Evolutionary conservation across 2,329 filamentous ascomycete species (phyloP).

Genomic region (Stemphylium lycopersici): DNA sequence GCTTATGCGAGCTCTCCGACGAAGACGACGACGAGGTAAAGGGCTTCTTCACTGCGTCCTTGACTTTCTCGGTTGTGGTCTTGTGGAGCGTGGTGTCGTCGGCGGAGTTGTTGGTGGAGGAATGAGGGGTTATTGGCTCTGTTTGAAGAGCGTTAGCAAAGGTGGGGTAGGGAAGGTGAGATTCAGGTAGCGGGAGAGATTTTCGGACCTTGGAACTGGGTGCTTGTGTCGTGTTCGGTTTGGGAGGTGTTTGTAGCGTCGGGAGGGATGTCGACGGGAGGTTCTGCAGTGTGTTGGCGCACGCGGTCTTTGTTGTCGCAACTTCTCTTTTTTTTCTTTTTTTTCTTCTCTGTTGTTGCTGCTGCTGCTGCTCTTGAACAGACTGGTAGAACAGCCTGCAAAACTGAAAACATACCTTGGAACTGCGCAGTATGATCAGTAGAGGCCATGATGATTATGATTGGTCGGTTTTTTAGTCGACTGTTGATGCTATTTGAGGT

Average conservation of each 20-base stretch:
- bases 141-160: background rate
- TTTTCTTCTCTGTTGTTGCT: no score
- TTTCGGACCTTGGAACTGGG: slow-evolving; percentile 14
- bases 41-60: slow-evolving; percentile 16
- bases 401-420: slow-evolving; percentile 7
- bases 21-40: background rate
- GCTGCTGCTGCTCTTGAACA: background rate
- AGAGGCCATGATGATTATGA: slow-evolving; percentile 6
- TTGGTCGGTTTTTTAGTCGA: background rate
- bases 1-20: background rate
- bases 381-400: background rate
- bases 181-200: background rate
- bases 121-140: slow-evolving; percentile 7
- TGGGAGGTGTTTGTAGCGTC: background rate
- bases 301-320: background rate
- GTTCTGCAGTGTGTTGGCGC: slow-evolving; percentile 4
- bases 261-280: slow-evolving; percentile 5
- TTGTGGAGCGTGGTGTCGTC: background rate
- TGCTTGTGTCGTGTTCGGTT: background rate
- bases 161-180: background rate
- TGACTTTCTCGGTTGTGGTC: slow-evolving; percentile 10
- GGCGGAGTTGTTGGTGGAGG: background rate
- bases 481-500: background rate
- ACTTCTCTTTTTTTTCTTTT: background rate
- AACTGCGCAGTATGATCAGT: slow-evolving; percentile 11